Conservation (phyloP, 2,329 filamentous ascomycete species). For the Colletotrichum liaoningense region DNA sequence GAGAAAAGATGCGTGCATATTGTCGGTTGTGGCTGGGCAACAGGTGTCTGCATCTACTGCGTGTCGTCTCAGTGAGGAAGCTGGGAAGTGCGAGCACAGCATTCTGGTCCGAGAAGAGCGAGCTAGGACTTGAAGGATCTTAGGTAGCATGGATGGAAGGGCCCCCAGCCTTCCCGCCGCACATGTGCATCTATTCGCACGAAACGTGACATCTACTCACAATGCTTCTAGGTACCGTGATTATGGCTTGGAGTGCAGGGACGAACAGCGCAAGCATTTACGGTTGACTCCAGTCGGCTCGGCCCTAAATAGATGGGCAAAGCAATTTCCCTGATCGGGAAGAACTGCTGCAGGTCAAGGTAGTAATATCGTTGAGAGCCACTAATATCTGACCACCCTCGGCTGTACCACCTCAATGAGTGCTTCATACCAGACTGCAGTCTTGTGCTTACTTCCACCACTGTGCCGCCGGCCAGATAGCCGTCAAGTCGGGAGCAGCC, state of each 20-base stretch:
- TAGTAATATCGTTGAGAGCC: not conserved
- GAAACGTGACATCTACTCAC: no score
- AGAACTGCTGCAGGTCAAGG: slow-evolving; percentile 3
- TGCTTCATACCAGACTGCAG: not conserved
- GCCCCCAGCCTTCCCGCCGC: not conserved
- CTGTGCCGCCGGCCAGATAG: not conserved
- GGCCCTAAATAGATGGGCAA: not conserved
- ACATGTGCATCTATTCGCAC: not conserved
- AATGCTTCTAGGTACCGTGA: not conserved
- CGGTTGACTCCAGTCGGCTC: not conserved
- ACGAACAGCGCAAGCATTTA: not conserved
- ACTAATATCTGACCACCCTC: not conserved
- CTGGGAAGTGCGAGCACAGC: no score
- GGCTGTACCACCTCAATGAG: not conserved
- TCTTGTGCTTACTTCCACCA: not conserved
- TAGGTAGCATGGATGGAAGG: not conserved
- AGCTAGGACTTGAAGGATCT: not conserved
- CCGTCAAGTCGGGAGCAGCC: no score
- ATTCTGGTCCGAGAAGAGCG: not conserved
- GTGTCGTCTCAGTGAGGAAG: not conserved
- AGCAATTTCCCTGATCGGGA: not conserved
- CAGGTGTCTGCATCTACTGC: not conserved
- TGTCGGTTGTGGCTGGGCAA: not conserved
- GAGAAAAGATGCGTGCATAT: not conserved
- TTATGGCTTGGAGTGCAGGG: not conserved